Evolutionary conservation across 768 basidiomycete species (phyloP), one percentile per base, ranked within the genome.

Genomic region (Suillus clintonianus): DNA sequence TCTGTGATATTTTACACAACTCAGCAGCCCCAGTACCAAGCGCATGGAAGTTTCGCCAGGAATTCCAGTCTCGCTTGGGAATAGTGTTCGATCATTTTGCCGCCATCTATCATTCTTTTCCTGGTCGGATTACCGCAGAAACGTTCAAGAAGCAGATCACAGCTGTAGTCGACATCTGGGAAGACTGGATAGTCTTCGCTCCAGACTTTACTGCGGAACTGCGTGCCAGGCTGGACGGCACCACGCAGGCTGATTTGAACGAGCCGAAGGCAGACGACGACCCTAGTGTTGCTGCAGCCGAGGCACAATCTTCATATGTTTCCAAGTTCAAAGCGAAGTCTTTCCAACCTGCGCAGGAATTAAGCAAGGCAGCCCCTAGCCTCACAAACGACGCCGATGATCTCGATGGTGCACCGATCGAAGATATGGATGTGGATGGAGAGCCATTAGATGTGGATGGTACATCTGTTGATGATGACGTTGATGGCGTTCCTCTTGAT

Each of bases 1-100:
- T 99, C 60, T 98, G 96, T 73, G 97, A 99, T 73, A 98, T 99
- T 67, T 83, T 99, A 50, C 96, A 98, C 77, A 99, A 99, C 75
- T 97, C 96, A 24, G 94, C 94, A 39, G 94, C 94, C 3, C 81
- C 95, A 3, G 85, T 98, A 15, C 95, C 95, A 0, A 96, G 94
- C 75, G 97, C 96, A 8, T 99, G 97, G 97, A 95, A 94, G 74
- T 99, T 93, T 77, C 90, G 97, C 36, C 89, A 94, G 65, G 93
- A 97, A 69, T 97, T 99, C 70, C 97, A 99, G 73, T 83, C 88
- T 11, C 83, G 94, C 43, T 85, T 99, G 6, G 93, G 92, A n/a
- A 85, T 91, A 43, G 96, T 97, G 11, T 99, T 99, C 73, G 95
- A 97, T 71, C 97, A 99, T 74, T 83, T 99, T 36, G 91, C 91